Evolutionary conservation across 306 rosid genomes (phyloP), one percentile per base, ranked within the genome.

Genomic region (Castanea mollissima): DNA sequence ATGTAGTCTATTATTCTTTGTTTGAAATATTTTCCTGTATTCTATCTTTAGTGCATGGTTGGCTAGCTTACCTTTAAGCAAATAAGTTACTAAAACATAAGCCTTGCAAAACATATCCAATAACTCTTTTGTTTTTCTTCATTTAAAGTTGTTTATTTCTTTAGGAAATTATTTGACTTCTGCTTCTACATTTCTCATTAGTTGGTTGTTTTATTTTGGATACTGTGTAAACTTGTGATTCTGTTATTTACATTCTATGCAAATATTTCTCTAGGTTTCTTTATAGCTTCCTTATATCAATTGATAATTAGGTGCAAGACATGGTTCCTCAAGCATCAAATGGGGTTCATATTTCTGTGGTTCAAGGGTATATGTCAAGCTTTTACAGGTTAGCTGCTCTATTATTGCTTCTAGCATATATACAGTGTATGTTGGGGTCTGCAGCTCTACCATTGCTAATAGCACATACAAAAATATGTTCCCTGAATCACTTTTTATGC

Each of bases 371-470:
- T 76, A 82, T 94, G 85, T 88, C 95, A 49, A 90, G 76, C 49
- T 90, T 92, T 88, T 94, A 87, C 89, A 91, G 97, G 98, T 94
- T 31, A 51, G 93, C 69, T 76, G 57, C 79, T 82, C 76, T 83
- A 77, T 81, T 54, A 18, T 58, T 74, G 77, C 74, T 49, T 62
- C 35, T 55, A 41, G 57, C n/a, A 65, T 76, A 31, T 58, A 10
- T 70, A 63, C 73, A 25, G 58, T 73, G 69, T 25, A 6, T 63
- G 29, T 15, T 1, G 44, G 32, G 94, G 94, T 94, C 38, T 38
- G 92, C 62, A 74, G 55, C 75, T 83, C 74, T 83, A 74, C 83
- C 49, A 14, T 68, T 76, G 76, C 75, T 49, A 54, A 63, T 29
- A 75, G 70, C 69, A 77, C 75, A 5, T 56, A 46, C 44, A 69